phyloP scores from a whole-genome alignment of 2,329 filamentous ascomycete species.

The Cercospora zeina region DNA sequence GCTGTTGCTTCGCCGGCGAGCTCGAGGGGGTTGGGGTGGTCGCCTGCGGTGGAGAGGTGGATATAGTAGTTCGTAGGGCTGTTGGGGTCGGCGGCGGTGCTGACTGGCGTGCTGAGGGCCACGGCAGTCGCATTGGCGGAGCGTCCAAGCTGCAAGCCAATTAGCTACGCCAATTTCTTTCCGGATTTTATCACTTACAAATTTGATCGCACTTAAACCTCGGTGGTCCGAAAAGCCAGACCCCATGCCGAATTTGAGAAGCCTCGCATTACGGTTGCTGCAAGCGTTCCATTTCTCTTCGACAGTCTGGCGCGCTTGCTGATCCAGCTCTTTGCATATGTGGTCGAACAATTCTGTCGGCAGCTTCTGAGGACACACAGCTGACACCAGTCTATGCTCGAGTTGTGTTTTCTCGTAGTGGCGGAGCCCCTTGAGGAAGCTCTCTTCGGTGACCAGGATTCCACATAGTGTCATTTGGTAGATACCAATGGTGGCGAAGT shows the following conservation, averaged over 20 bases:
- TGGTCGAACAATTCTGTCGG: neutral
- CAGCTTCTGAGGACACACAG: neutral
- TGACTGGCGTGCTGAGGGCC: neutral
- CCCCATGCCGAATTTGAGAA: neutral
- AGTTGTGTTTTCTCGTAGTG: neutral
- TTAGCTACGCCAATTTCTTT: neutral
- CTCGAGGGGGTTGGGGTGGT: neutral
- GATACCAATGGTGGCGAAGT: neutral
- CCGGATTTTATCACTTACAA: neutral
- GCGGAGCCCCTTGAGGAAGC: neutral
- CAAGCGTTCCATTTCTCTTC: neutral
- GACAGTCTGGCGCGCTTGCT: neutral
- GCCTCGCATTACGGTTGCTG: neutral
- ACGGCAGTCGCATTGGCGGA: neutral
- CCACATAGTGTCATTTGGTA: neutral
- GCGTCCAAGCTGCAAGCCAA: neutral
- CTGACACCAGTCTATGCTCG: neutral
- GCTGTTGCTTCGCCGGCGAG: neutral
- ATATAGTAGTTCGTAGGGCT: neutral
- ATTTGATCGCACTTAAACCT: neutral
- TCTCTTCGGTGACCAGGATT: neutral
- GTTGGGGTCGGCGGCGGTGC: neutral
- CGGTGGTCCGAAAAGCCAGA: neutral
- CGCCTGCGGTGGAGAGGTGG: neutral
- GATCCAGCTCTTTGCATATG: neutral